These are phyloP conservation scores for Hymenoscyphus linearis DNA, from an alignment of 2,329 filamentous ascomycete genomes.

Conservation along the genomic window DNA sequence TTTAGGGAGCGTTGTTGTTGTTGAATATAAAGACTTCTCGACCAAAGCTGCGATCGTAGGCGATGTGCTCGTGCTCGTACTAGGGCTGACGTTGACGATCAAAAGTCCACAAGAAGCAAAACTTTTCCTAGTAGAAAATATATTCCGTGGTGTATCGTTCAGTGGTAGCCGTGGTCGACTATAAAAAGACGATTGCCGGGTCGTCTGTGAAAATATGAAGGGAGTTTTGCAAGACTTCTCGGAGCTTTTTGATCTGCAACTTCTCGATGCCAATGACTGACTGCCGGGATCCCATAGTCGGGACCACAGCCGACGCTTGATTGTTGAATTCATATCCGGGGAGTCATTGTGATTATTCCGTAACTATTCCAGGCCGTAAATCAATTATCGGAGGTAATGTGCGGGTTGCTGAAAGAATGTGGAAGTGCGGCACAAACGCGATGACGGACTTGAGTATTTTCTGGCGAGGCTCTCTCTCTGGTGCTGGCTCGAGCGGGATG, in stretches of 20 bases:
- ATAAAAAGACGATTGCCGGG: constrained; percentile 19
- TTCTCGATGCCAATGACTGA: constrained; percentile 18
- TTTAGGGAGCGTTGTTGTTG: constrained; percentile 9
- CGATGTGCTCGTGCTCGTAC: constrained; percentile 31
- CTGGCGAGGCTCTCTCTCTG: too few species aligned
- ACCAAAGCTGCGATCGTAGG: constrained; percentile 18
- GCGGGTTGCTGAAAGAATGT: neutral
- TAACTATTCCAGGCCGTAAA: constrained; percentile 26
- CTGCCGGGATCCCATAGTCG: constrained; percentile 34
- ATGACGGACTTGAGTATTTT: constrained; percentile 6
- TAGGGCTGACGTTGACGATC: constrained; percentile 41
- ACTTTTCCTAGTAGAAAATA: constrained; percentile 38
- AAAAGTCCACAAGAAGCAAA: constrained; percentile 52
- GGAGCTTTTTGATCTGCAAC: constrained; percentile 10
- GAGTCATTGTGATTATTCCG: constrained; percentile 38
- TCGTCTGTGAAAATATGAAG: constrained; percentile 11
- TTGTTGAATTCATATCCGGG: constrained; percentile 40
- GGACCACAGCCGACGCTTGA: constrained; percentile 42
- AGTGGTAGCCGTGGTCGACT: constrained; percentile 21
- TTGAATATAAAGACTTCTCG: constrained; percentile 25
- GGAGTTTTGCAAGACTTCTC: constrained; percentile 10
- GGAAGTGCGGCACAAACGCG: neutral
- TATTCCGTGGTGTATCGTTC: constrained; percentile 34
- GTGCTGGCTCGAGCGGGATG: neutral
- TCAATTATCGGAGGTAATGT: neutral